Evolutionary conservation across 2,329 filamentous ascomycete genomes (phyloP).

Genomic region (Fusarium decemcellulare): DNA sequence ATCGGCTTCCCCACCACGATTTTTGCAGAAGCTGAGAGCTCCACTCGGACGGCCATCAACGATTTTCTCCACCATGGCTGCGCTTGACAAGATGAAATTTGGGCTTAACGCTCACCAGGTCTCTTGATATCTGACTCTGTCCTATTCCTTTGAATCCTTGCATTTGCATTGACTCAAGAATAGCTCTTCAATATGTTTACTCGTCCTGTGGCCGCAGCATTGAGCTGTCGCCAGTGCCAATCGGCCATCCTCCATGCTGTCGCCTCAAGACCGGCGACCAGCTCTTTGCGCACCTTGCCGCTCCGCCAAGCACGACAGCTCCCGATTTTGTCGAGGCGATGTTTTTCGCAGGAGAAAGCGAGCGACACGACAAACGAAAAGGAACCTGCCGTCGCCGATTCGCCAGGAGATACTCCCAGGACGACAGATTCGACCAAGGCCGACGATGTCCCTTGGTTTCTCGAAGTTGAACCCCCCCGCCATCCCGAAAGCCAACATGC

Average conservation of each 20-base stretch:
- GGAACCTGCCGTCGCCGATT: conserved; percentile 15
- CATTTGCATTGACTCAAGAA: not conserved
- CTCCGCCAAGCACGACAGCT: conserved; percentile 33
- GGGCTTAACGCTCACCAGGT: conserved; percentile 22
- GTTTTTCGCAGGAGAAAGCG: conserved; percentile 39
- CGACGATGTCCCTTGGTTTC: conserved; percentile 82
- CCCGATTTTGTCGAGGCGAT: conserved; percentile 40
- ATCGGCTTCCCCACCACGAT: conserved; percentile 11
- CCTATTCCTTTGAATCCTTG: not conserved
- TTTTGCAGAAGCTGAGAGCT: conserved; percentile 11
- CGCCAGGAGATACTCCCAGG: conserved; percentile 30
- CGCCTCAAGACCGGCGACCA: conserved; percentile 38
- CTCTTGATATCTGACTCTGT: conserved; percentile 10
- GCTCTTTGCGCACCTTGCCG: conserved; percentile 41
- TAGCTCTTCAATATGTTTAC: conserved; percentile 45
- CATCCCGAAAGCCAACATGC: conserved; percentile 65
- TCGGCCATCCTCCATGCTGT: conserved; percentile 49
- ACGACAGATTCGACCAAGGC: conserved; percentile 51
- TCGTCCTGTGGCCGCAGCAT: conserved; percentile 47
- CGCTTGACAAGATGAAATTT: conserved; percentile 10
- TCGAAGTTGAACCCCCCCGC: conserved; percentile 77
- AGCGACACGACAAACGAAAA: conserved; percentile 34
- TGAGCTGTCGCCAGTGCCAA: conserved; percentile 52
- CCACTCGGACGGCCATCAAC: not conserved
- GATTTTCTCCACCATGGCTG: conserved; percentile 29